Evolutionary conservation across 768 basidiomycete genomes (phyloP), one percentile per base, ranked within the genome.

Genomic region (Macrolepiota fuliginosa): DNA sequence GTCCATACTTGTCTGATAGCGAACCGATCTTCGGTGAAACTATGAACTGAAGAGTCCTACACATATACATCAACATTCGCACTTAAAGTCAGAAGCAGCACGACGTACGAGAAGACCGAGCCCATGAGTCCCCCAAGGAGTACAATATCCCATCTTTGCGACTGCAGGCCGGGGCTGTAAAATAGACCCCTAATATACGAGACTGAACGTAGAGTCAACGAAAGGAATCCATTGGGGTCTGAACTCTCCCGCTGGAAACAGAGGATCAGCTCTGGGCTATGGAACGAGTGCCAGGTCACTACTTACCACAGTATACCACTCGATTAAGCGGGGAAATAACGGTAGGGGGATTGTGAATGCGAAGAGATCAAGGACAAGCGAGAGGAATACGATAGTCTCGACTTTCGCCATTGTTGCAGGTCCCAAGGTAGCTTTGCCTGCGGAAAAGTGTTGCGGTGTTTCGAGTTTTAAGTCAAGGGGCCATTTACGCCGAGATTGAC

Each of bases 261-360:
- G 54, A 29, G 65, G 55, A 50, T 62, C 19, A 52, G 35, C 7
- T 51, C 47, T 59, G 49, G 46, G 36, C 11, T 11, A n/a, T 13
- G 19, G 10, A 19, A 37, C 15, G 46, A 24, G 13, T 29, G 40
- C 36, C 32, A 58, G 49, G 54, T 39, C 42, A n/a, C 29, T 24
- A 73, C 84, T 68, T 65, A 90, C 91, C 70, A 85, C 73, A 1
- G 87, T 88, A 71, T 94, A 96, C 91, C 91, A 94, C 76, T 96
- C 89, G 46, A 97, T 95, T 54, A 98, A 80, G n/a, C 96, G 86
- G n/a, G 96, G 96, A 74, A 98, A 98, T 32, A 98, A 84, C 22
- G 96, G 96, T n/a, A 98, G 81, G 10, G 94, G 95, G 50, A 96
- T 91, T 24, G 94, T 97, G 74, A 96, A 96, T 12, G 94, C 92